Percentiles rank a stretch among this genome's conserved stretches.
Evolutionary conservation across 768 basidiomycete species (phyloP).

Genomic region (Suillus subalutaceus): DNA sequence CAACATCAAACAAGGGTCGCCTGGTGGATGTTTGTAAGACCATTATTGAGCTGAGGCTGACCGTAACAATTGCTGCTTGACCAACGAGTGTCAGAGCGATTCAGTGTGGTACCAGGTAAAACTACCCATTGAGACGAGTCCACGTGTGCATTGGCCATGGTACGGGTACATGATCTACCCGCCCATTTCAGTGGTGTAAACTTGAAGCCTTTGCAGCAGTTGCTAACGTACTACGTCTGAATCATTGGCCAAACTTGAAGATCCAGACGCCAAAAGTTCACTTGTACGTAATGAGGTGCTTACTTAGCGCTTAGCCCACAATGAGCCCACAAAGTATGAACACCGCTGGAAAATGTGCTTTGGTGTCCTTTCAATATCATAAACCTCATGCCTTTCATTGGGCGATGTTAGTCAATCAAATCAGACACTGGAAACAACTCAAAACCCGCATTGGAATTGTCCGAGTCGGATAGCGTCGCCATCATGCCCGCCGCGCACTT

Average conservation of each 20-base stretch:
- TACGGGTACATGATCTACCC: too few relatives aligned
- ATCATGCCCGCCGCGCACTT: background rate
- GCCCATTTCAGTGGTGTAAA: background rate
- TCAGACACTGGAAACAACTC: background rate
- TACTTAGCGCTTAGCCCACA: background rate
- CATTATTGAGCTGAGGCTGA: background rate
- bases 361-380: background rate
- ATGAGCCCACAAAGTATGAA: background rate
- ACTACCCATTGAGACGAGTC: background rate
- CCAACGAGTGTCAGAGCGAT: conserved; percentile 13
- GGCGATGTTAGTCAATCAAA: background rate
- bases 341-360: background rate
- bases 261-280: background rate
- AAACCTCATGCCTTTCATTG: background rate
- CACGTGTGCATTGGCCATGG: background rate
- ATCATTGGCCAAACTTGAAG: background rate
- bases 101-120: background rate
- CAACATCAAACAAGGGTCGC: conserved; percentile 11
- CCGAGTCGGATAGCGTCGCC: background rate
- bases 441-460: background rate
- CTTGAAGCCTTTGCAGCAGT: background rate
- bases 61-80: background rate
- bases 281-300: background rate
- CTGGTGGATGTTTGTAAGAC: conserved; percentile 11
- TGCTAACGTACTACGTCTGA: background rate